Conservation (phyloP, 1,284 basidiomycete species). For the Apiotrichum domesticum region DNA sequence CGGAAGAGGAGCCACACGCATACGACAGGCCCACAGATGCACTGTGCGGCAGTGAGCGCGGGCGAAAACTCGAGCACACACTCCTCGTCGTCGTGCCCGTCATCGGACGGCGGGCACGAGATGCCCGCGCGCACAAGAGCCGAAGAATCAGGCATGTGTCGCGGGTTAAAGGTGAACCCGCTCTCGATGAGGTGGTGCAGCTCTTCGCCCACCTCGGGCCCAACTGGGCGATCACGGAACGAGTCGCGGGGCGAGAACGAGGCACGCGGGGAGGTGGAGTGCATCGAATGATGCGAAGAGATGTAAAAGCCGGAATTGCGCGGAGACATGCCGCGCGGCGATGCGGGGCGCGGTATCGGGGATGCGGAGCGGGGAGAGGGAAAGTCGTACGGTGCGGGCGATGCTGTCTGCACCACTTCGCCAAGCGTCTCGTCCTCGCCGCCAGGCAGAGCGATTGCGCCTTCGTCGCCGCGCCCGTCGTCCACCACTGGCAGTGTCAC, state of each 20-base stretch:
- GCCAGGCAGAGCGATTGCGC: conserved; percentile 32
- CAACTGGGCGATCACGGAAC: not conserved
- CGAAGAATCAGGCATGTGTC: conserved; percentile 1
- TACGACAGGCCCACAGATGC: conserved; percentile 69
- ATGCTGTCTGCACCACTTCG: conserved; percentile 21
- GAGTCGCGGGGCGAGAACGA: no score
- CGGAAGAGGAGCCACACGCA: conserved; percentile 67
- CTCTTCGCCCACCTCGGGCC: conserved; percentile 27
- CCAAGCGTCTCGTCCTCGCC: conserved; percentile 33
- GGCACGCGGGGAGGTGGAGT: no score
- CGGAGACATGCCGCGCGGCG: not conserved
- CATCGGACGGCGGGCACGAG: not conserved
- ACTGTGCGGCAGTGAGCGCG: conserved; percentile 74
- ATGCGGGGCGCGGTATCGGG: no score
- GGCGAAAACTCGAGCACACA: conserved; percentile 60
- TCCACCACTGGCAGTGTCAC: conserved; percentile 83
- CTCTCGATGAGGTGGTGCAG: conserved; percentile 39
- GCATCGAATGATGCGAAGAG: not conserved
- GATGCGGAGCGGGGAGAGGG: not conserved
- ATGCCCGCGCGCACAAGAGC: conserved; percentile 1
- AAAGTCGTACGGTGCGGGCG: conserved; percentile 7
- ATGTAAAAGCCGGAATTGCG: not conserved
- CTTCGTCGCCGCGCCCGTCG: conserved; percentile 42
- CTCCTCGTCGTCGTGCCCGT: conserved; percentile 2
- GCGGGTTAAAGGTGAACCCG: conserved; percentile 17